phyloP scores from a whole-genome alignment of 192 early-diverging fungal genomes.

The Cetraspora pellucida region DNA sequence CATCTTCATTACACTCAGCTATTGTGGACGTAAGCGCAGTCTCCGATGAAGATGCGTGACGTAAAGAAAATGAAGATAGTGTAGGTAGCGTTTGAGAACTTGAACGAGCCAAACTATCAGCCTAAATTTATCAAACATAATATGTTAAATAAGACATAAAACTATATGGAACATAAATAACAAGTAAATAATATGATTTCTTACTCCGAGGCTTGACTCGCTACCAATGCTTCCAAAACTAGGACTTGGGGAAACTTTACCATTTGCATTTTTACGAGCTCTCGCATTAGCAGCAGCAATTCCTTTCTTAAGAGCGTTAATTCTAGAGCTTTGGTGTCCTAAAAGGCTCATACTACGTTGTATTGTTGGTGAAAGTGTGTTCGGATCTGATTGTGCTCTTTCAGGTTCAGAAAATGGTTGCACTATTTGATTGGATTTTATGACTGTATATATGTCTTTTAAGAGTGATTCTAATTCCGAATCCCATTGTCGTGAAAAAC shows the following conservation, averaged over 20 bases:
- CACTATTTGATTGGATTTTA: conserved; percentile 63
- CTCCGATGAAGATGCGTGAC: conserved; percentile 12
- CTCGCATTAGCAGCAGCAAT: conserved; percentile 7
- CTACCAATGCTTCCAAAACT: conserved; percentile 25
- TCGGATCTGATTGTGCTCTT: conserved; percentile 28
- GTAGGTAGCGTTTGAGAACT: conserved; percentile 24
- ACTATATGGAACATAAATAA: background rate
- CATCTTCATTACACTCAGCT: conserved; percentile 3
- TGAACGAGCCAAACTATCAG: background rate
- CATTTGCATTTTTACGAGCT: conserved; percentile 13
- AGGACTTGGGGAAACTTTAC: conserved; percentile 24
- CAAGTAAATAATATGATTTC: background rate
- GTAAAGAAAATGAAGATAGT: conserved; percentile 10
- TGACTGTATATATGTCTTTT: conserved; percentile 63
- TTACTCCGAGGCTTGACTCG: conserved; percentile 14
- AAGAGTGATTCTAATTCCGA: conserved; percentile 57
- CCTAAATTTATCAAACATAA: background rate
- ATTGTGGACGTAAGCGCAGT: conserved; percentile 6
- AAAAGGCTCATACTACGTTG: conserved; percentile 35
- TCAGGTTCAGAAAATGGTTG: conserved; percentile 37
- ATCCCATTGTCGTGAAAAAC: conserved; percentile 50
- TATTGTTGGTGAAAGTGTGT: conserved; percentile 1
- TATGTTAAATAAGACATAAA: background rate
- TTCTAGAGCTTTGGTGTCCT: conserved; percentile 23
- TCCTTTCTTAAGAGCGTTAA: conserved; percentile 24